Conservation (phyloP, 352 stramenopile species). For the Pythium apleroticum region DNA sequence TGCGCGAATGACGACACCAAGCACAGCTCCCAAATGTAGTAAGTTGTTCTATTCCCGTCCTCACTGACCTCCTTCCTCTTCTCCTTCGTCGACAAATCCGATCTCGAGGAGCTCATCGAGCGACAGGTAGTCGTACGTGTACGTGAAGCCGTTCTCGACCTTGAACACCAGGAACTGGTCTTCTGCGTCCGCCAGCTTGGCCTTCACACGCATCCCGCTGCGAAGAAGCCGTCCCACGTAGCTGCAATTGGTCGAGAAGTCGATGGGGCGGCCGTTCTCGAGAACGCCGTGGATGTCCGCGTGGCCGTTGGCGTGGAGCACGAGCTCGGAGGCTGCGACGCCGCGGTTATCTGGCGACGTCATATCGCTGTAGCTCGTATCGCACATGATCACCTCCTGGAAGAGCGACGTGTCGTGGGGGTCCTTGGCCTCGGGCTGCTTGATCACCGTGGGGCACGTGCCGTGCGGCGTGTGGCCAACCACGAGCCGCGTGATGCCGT, state of each 20-base stretch:
- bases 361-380: constrained; percentile 92
- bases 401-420: constrained; percentile 27
- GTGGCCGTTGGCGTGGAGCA: constrained; percentile 55
- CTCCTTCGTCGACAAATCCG: constrained; percentile 28
- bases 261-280: constrained; percentile 43
- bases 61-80: not conserved
- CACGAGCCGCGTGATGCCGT: constrained; percentile 83
- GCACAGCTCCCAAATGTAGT: too few relatives aligned
- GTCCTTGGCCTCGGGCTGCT: constrained; percentile 31
- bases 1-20: not conserved
- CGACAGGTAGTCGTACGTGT: constrained; percentile 54
- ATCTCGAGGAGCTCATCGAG: constrained; percentile 28
- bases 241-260: constrained; percentile 40
- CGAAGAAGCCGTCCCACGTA: constrained; percentile 47
- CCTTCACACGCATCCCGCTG: constrained; percentile 69
- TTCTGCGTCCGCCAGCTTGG: constrained; percentile 35
- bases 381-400: constrained; percentile 87
- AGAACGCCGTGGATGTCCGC: constrained; percentile 60
- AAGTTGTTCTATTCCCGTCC: constrained; percentile 22
- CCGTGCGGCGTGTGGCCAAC: constrained; percentile 93
- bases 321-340: constrained; percentile 67
- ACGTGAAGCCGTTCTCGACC: constrained; percentile 60
- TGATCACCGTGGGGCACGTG: constrained; percentile 88
- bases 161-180: constrained; percentile 61
- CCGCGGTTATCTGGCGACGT: constrained; percentile 74